These are phyloP conservation scores for Solanum boliviense DNA, from an alignment of 257 asterid species.

Conservation along the genomic window DNA sequence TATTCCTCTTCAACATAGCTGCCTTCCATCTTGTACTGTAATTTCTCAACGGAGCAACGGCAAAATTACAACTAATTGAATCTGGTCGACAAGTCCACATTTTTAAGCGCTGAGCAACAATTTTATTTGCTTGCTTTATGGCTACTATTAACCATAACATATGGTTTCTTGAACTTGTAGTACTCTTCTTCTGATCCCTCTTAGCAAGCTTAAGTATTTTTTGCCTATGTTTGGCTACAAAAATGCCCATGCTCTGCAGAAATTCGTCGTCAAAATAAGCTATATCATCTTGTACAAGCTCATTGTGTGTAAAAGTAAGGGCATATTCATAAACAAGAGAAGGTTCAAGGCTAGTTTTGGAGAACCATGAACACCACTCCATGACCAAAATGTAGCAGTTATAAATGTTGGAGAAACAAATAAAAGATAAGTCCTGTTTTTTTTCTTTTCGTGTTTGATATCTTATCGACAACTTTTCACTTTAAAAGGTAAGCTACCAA, in stretches of 20 bases:
- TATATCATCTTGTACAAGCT: slow-evolving; percentile 4
- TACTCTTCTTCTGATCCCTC: background rate
- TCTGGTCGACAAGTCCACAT: slow-evolving; percentile 7
- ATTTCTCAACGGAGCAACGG: slow-evolving; percentile 18
- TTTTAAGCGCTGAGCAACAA: slow-evolving; percentile 19
- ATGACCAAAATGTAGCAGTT: background rate
- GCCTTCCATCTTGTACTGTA: slow-evolving; percentile 61
- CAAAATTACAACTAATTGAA: slow-evolving; percentile 3
- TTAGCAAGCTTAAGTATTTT: slow-evolving; percentile 4
- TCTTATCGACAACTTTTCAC: background rate
- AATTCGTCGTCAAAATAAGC: slow-evolving; percentile 1
- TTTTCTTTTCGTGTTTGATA: background rate
- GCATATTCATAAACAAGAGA: slow-evolving; percentile 3
- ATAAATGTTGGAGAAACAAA: background rate
- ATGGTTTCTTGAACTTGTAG: background rate
- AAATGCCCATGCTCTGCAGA: slow-evolving; percentile 10
- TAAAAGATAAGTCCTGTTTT: background rate
- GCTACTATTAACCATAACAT: slow-evolving; percentile 38
- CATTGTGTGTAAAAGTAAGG: slow-evolving; percentile 1
- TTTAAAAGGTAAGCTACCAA: background rate
- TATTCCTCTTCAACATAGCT: slow-evolving; percentile 45
- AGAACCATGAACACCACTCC: background rate
- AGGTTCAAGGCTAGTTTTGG: slow-evolving; percentile 2
- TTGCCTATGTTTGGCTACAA: slow-evolving; percentile 8
- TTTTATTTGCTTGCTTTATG: slow-evolving; percentile 33